Conservation (phyloP, 805 yeast genomes). For the Phaffomyces opuntiae region DNA sequence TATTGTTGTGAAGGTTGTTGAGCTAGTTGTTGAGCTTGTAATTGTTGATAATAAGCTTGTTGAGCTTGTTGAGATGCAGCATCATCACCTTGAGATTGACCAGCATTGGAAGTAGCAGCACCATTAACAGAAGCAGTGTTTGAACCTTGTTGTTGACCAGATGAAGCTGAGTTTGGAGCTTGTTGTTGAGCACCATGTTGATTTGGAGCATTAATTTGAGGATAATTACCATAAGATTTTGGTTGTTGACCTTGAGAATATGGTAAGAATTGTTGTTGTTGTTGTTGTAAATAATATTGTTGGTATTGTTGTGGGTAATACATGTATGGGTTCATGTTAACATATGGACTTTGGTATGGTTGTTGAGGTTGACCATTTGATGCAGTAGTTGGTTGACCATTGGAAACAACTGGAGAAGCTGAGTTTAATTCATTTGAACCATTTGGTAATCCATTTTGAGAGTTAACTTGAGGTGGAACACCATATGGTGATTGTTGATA, state of each 20-base stretch:
- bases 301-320: slow-evolving; percentile 20
- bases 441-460: slow-evolving; percentile 8
- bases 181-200: slow-evolving; percentile 8
- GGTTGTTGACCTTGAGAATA: slow-evolving; percentile 16
- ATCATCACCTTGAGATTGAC: slow-evolving; percentile 13
- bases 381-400: slow-evolving; percentile 21
- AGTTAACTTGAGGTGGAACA: slow-evolving; percentile 20
- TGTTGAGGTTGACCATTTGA: slow-evolving; percentile 15
- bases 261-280: slow-evolving; percentile 7
- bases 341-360: slow-evolving; percentile 17
- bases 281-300: slow-evolving; percentile 9
- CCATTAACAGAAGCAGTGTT: slow-evolving; percentile 9
- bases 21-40: slow-evolving; percentile 17
- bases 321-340: slow-evolving; percentile 18
- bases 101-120: slow-evolving; percentile 7
- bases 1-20: slow-evolving; percentile 13
- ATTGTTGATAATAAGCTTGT: neutral
- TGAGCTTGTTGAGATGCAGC: slow-evolving; percentile 14
- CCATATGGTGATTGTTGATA: slow-evolving; percentile 23
- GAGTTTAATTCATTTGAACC: slow-evolving; percentile 14
- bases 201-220: slow-evolving; percentile 3
- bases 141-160: slow-evolving; percentile 12
- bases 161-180: slow-evolving; percentile 4
- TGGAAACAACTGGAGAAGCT: slow-evolving; percentile 24
- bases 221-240: slow-evolving; percentile 15